A percentile compares a stretch with the other conserved stretches of the same genome.
Conservation (phyloP, 2,329 filamentous ascomycete species). For the Xylariaceae sp. region DNA sequence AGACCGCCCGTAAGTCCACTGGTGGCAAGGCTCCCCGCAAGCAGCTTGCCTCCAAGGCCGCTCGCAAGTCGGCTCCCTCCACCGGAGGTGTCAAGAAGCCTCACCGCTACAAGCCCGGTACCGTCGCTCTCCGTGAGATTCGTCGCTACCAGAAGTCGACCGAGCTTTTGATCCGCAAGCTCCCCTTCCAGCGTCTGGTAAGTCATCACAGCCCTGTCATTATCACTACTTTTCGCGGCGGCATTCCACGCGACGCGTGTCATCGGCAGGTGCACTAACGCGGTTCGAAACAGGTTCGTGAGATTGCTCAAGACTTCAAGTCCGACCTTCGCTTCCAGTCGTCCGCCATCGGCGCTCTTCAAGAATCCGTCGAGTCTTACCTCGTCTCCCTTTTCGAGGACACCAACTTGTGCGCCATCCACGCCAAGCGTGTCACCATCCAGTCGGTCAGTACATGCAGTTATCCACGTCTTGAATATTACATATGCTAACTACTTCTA, state of each 20-base stretch:
- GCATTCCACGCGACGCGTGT: conserved; percentile 8
- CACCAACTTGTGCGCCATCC: conserved; percentile 97
- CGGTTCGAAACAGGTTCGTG: conserved; percentile 59
- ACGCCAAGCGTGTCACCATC: conserved; percentile 99
- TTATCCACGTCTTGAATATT: neutral
- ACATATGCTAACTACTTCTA: conserved; percentile 36
- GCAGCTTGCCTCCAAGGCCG: conserved; percentile 99
- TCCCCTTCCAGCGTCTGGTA: conserved; percentile 93
- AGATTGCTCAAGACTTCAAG: conserved; percentile 96
- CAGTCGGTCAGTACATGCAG: conserved; percentile 55
- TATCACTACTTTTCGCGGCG: conserved; percentile 3
- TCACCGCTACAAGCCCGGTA: conserved; percentile 85
- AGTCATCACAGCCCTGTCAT: conserved; percentile 27
- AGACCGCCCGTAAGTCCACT: conserved; percentile 70
- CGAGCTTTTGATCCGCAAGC: conserved; percentile 92
- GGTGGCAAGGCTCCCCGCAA: conserved; percentile 80
- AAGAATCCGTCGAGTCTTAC: conserved; percentile 98
- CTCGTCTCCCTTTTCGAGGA: conserved; percentile 98
- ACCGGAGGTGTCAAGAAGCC: conserved; percentile 98
- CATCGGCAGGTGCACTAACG: conserved; percentile 21
- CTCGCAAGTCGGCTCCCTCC: conserved; percentile 95
- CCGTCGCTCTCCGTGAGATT: conserved; percentile 97
- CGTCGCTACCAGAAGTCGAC: conserved; percentile 97
- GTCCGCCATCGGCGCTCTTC: conserved; percentile 91
- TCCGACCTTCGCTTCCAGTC: conserved; percentile 96